Percentiles rank a stretch among this genome's conserved stretches.
Evolutionary conservation across 306 rosid genomes (phyloP).

Genomic region (Prunus mira): DNA sequence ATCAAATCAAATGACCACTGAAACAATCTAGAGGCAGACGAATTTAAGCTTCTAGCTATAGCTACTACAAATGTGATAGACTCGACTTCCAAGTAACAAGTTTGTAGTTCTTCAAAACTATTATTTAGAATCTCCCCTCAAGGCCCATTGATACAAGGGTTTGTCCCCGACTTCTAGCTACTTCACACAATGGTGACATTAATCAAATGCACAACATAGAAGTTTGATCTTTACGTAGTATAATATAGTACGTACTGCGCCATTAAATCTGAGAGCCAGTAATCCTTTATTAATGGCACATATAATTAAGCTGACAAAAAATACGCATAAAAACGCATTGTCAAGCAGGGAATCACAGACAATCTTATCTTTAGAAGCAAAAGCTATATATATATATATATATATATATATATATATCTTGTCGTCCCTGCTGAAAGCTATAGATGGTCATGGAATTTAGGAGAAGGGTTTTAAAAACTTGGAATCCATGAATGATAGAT

Average conservation of each 20-base stretch:
- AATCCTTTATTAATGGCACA: too few species aligned
- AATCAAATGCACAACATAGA: too few species aligned
- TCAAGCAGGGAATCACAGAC: background rate
- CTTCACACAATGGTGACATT: too few species aligned
- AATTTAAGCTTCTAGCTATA: background rate
- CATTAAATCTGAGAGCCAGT: too few species aligned
- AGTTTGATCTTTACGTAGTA: too few species aligned
- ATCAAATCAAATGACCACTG: background rate
- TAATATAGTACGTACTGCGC: too few species aligned
- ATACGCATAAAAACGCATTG: background rate
- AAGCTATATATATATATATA: too few species aligned
- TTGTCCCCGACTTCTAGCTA: too few species aligned
- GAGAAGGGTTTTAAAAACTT: too few species aligned
- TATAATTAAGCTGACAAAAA: background rate
- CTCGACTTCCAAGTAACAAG: background rate
- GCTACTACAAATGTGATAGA: background rate
- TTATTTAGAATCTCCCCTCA: background rate
- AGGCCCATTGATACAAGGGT: too few species aligned
- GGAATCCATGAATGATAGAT: too few species aligned
- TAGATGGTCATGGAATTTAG: too few species aligned
- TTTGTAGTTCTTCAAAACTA: background rate
- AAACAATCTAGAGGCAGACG: background rate
- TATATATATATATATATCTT: background rate
- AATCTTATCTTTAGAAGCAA: background rate
- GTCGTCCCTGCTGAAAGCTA: background rate